Percentiles rank a stretch among this genome's conserved stretches.
Conservation (phyloP, 2,329 filamentous ascomycete species). For the Epicoccum sorghinum region DNA sequence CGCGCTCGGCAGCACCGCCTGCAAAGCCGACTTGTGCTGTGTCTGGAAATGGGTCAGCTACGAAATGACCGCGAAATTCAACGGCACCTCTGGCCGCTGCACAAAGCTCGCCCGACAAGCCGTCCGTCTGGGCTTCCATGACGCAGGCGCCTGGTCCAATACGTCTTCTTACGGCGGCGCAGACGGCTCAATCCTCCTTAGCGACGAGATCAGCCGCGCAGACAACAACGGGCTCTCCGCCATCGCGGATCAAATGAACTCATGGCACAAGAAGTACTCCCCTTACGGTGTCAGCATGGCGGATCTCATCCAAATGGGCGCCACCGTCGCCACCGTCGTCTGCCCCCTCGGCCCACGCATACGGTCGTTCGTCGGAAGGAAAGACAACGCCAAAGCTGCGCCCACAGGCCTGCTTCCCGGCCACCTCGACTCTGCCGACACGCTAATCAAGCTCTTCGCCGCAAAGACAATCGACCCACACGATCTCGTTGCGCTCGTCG, state of each 20-base stretch:
- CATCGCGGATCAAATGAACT: conserved; percentile 18
- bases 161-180: conserved; percentile 13
- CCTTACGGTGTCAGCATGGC: conserved; percentile 39
- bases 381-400: conserved; percentile 24
- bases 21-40: conserved; percentile 35
- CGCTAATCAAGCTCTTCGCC: conserved; percentile 38
- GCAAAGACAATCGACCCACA: conserved; percentile 44
- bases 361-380: conserved; percentile 42
- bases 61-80: conserved; percentile 23
- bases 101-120: conserved; percentile 28
- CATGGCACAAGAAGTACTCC: conserved; percentile 11
- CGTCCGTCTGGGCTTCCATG: conserved; percentile 36
- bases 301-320: conserved; percentile 43
- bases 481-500: conserved; percentile 38
- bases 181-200: conserved; percentile 32
- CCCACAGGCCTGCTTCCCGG: conserved; percentile 36
- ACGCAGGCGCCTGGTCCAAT: conserved; percentile 32
- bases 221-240: conserved; percentile 33
- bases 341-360: conserved; percentile 43
- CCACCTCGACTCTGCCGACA: conserved; percentile 31
- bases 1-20: conserved; percentile 19
- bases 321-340: conserved; percentile 37
- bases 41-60: conserved; percentile 28
- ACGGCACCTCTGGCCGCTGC: conserved; percentile 30
- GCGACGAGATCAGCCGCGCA: conserved; percentile 20